phyloP scores from a whole-genome alignment of 305 asterid species.

The Coffea humblotiana region DNA sequence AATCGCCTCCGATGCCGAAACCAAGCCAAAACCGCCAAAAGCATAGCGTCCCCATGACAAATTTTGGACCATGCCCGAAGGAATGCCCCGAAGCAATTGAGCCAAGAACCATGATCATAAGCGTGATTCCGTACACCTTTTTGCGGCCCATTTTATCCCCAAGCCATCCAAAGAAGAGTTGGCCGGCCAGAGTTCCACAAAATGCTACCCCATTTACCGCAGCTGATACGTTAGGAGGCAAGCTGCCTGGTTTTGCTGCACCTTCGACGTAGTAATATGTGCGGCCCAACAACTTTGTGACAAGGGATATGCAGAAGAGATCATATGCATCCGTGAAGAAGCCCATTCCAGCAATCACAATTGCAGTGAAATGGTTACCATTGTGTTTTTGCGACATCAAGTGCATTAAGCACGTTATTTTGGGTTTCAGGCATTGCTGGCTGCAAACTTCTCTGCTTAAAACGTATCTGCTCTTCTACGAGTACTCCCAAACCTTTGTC shows the following conservation, averaged over 20 bases:
- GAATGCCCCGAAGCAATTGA: constrained; percentile 34
- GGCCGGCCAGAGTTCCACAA: constrained; percentile 37
- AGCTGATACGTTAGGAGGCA: constrained; percentile 34
- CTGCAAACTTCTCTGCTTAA: too few species aligned
- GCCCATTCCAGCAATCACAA: constrained; percentile 36
- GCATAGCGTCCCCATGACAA: constrained; percentile 32
- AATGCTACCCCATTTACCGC: constrained; percentile 39
- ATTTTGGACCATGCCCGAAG: constrained; percentile 16
- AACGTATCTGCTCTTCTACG: too few species aligned
- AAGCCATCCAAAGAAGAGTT: constrained; percentile 36
- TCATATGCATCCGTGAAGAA: constrained; percentile 35
- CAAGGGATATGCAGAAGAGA: constrained; percentile 35
- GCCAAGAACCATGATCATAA: constrained; percentile 30
- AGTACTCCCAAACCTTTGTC: too few species aligned
- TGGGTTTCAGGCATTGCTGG: neutral
- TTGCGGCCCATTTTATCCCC: constrained; percentile 34
- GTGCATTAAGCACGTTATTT: constrained; percentile 28
- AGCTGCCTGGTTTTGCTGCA: constrained; percentile 26
- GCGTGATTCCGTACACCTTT: constrained; percentile 35
- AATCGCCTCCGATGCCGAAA: constrained; percentile 37
- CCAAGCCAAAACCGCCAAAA: constrained; percentile 40
- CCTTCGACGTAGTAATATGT: constrained; percentile 28
- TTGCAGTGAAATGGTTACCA: constrained; percentile 37
- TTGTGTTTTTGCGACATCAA: constrained; percentile 35
- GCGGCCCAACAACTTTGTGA: constrained; percentile 32